These are phyloP conservation scores for Carex cristatella DNA, from an alignment of 176 grass and related monocot genomes.

Conservation along the genomic window DNA sequence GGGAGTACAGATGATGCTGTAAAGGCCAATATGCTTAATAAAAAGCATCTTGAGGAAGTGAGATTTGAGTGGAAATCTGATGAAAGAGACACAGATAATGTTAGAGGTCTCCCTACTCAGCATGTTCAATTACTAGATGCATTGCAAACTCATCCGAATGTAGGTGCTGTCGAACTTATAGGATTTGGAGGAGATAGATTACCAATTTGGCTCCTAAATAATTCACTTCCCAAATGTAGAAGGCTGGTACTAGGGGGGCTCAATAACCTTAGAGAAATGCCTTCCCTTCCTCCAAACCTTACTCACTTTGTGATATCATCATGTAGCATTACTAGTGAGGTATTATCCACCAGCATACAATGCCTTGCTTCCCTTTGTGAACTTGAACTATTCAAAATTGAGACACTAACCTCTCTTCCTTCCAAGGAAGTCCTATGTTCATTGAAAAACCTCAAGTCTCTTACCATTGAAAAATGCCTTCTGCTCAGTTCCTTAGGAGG, in stretches of 20 bases:
- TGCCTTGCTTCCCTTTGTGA: neutral
- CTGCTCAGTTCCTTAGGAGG: neutral
- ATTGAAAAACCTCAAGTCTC: neutral
- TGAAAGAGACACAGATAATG: neutral
- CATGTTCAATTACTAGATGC: neutral
- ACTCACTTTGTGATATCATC: neutral
- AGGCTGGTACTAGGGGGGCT: too few species aligned
- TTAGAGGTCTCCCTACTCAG: too few species aligned
- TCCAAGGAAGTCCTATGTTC: neutral
- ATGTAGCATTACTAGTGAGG: neutral
- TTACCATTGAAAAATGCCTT: neutral
- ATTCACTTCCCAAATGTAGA: neutral
- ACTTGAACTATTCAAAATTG: neutral
- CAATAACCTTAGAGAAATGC: neutral
- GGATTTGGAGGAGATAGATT: neutral
- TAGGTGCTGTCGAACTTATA: neutral
- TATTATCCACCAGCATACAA: neutral
- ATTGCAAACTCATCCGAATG: neutral
- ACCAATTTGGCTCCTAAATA: neutral
- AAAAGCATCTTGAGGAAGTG: neutral
- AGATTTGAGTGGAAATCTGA: neutral
- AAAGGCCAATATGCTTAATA: neutral
- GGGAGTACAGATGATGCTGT: conserved; percentile 18
- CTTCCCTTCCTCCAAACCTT: neutral
- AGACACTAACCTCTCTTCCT: neutral